Evolutionary conservation across 1,139 yeast species (phyloP).

Genomic region (Diutina scorzettiae): DNA sequence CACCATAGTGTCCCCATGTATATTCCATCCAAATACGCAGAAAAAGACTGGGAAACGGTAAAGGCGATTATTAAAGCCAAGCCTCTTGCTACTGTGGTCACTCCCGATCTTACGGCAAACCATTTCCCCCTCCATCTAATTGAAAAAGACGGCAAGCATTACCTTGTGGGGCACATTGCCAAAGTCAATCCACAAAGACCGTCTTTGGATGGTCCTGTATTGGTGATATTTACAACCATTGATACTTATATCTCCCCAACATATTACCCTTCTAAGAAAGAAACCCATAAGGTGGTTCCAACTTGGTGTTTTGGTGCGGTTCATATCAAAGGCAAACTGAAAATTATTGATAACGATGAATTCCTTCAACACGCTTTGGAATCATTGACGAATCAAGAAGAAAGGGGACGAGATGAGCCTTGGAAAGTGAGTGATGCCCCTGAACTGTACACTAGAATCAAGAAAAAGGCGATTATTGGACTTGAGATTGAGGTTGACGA

Average conservation of each 20-base stretch:
- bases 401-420: constrained; percentile 25
- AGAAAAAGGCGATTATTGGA: constrained; percentile 49
- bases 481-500: constrained; percentile 39
- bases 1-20: no score
- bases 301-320: constrained; percentile 63
- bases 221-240: constrained; percentile 43
- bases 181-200: constrained; percentile 41
- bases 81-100: constrained; percentile 44
- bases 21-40: constrained; percentile 13
- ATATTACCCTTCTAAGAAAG: constrained; percentile 42
- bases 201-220: constrained; percentile 28
- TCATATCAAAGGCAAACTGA: constrained; percentile 46
- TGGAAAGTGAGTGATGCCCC: constrained; percentile 59
- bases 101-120: constrained; percentile 31
- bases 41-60: constrained; percentile 27
- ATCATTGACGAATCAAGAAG: constrained; percentile 37
- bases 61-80: constrained; percentile 29
- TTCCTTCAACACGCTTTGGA: constrained; percentile 38
- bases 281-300: constrained; percentile 54
- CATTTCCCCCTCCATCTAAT: constrained; percentile 44
- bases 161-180: constrained; percentile 47
- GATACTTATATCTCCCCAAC: constrained; percentile 47
- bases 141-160: constrained; percentile 25
- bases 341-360: constrained; percentile 31
- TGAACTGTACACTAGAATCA: constrained; percentile 27